phyloP scores from a whole-genome alignment of 352 stramenopile species.

The Pythium insidiosum region DNA sequence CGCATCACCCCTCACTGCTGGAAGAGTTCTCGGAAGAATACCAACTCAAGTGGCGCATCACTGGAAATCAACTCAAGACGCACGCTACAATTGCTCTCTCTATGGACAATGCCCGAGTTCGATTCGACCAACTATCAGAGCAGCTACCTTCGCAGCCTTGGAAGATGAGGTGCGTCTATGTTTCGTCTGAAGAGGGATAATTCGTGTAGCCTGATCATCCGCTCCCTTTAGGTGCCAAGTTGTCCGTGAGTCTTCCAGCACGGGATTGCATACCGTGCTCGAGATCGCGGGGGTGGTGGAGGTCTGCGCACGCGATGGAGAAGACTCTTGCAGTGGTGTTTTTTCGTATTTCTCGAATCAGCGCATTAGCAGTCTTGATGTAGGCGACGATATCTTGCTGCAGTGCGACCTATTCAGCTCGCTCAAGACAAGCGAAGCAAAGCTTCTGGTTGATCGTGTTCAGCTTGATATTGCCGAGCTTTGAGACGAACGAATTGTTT shows the following conservation, averaged over 20 bases:
- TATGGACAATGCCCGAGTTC: neutral
- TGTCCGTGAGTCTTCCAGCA: no score
- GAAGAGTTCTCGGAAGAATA: no score
- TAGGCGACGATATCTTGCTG: slow-evolving; percentile 28
- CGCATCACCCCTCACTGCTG: no score
- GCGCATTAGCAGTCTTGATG: slow-evolving; percentile 19
- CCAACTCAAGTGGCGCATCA: no score
- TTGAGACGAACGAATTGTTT: no score
- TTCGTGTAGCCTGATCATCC: no score
- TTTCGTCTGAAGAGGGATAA: no score
- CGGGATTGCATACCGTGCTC: slow-evolving; percentile 20
- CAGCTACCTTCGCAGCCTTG: no score
- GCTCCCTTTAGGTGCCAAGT: no score
- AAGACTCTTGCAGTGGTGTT: slow-evolving; percentile 30
- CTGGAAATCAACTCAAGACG: no score
- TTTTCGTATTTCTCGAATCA: slow-evolving; percentile 38
- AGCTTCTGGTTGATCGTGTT: slow-evolving; percentile 26
- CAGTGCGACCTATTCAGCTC: slow-evolving; percentile 27
- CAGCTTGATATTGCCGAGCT: slow-evolving; percentile 32
- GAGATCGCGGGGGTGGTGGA: slow-evolving; percentile 31
- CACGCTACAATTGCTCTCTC: slow-evolving; percentile 7
- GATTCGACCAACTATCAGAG: neutral
- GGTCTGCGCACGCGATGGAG: slow-evolving; percentile 16
- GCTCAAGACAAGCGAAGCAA: no score
- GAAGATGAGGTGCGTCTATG: no score